Percentiles rank a stretch among this genome's conserved stretches.
These are phyloP conservation scores for Syzygium aromaticum DNA, from an alignment of 345 rosid genomes.

Conservation along the genomic window DNA sequence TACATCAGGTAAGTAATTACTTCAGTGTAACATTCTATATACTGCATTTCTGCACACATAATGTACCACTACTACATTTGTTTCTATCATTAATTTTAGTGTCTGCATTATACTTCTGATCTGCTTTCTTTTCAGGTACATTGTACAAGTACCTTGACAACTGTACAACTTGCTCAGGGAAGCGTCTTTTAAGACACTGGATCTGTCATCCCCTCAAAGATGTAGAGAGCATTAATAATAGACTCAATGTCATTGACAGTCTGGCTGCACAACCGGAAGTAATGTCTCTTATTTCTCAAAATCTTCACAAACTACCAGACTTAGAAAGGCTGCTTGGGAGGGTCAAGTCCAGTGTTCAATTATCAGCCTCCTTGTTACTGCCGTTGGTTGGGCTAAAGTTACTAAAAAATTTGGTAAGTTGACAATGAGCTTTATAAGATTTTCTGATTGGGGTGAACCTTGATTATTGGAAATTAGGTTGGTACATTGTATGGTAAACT, in stretches of 20 bases:
- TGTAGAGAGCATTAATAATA: conserved; percentile 55
- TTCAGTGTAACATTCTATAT: neutral
- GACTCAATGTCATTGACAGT: conserved; percentile 66
- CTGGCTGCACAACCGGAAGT: conserved; percentile 43
- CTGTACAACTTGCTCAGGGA: conserved; percentile 78
- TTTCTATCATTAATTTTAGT: neutral
- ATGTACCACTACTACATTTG: neutral
- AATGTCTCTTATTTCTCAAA: conserved; percentile 38
- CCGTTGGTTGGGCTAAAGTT: conserved; percentile 71
- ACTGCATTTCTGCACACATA: neutral
- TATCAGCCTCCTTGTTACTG: conserved; percentile 48
- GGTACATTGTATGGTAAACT: neutral
- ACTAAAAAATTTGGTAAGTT: conserved; percentile 60
- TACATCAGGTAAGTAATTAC: conserved; percentile 47
- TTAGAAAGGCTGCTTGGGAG: conserved; percentile 83
- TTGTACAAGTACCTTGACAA: conserved; percentile 76
- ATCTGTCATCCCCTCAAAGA: conserved; percentile 91
- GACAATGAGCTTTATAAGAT: neutral
- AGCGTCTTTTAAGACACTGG: conserved; percentile 83
- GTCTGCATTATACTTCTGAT: neutral
- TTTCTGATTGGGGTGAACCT: neutral
- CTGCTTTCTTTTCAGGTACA: conserved; percentile 52
- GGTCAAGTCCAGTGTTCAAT: conserved; percentile 56
- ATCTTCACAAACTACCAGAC: conserved; percentile 75
- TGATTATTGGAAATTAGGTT: neutral